Percentiles rank a stretch among this genome's conserved stretches.
Evolutionary conservation across 2,329 filamentous ascomycete species (phyloP).

Genomic region (Cercospora zeae-maydis): DNA sequence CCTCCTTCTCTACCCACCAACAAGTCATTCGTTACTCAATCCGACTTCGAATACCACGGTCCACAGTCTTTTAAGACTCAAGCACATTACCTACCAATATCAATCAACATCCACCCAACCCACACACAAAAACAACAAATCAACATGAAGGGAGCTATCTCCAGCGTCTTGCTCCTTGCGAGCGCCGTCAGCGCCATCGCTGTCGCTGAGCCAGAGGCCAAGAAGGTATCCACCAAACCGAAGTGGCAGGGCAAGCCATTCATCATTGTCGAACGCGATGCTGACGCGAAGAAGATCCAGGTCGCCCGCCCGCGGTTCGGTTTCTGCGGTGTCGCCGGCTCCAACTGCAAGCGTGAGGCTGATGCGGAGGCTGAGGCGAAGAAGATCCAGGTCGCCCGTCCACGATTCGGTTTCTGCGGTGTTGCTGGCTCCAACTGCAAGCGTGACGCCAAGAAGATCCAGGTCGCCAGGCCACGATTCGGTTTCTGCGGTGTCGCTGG

Average conservation of each 20-base stretch:
- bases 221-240: not conserved
- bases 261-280: not conserved
- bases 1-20: constrained; percentile 21
- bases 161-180: constrained; percentile 23
- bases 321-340: not conserved
- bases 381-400: not conserved
- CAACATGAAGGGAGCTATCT: constrained; percentile 29
- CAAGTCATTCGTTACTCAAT: constrained; percentile 30
- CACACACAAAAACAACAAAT: constrained; percentile 11
- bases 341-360: not conserved
- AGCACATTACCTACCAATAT: constrained; percentile 8
- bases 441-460: constrained; percentile 23
- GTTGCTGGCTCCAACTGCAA: not conserved
- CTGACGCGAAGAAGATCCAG: not conserved
- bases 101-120: constrained; percentile 12
- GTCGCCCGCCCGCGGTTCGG: not conserved
- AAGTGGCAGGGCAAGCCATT: not conserved
- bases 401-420: not conserved
- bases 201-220: constrained; percentile 14
- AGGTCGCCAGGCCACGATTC: not conserved
- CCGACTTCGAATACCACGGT: constrained; percentile 14
- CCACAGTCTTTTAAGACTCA: constrained; percentile 18
- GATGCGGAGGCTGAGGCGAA: not conserved
- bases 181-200: constrained; percentile 24
- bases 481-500: constrained; percentile 24